Percentiles rank a stretch among this genome's conserved stretches.
Evolutionary conservation across 2,329 filamentous ascomycete genomes (phyloP).

Genomic region (Furcasterigmium furcatum): DNA sequence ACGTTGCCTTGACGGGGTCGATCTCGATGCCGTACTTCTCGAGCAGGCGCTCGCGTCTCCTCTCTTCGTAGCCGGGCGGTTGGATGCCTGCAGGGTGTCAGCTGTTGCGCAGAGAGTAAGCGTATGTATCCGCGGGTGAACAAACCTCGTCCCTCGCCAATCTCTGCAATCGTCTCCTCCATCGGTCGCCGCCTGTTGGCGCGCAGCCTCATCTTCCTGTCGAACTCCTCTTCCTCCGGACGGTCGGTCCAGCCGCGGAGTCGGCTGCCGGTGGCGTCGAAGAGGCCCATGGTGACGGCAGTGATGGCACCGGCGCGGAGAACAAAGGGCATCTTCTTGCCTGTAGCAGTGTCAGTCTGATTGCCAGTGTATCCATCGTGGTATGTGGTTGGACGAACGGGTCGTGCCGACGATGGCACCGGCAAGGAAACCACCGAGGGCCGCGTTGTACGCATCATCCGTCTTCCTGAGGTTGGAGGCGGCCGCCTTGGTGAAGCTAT

Average conservation of each 20-base stretch:
- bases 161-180: slow-evolving; percentile 74
- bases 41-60: slow-evolving; percentile 76
- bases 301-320: slow-evolving; percentile 62
- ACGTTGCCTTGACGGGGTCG: slow-evolving; percentile 56
- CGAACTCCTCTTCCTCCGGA: slow-evolving; percentile 65
- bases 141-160: slow-evolving; percentile 86
- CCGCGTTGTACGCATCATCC: slow-evolving; percentile 74
- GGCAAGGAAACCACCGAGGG: slow-evolving; percentile 72
- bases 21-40: slow-evolving; percentile 87
- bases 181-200: slow-evolving; percentile 70
- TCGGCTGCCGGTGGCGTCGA: slow-evolving; percentile 66
- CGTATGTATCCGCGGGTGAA: slow-evolving; percentile 3
- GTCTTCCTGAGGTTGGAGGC: slow-evolving; percentile 83
- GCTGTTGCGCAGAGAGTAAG: too few species aligned
- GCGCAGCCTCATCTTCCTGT: slow-evolving; percentile 70
- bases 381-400: slow-evolving; percentile 50
- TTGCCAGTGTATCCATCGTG: background rate
- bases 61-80: slow-evolving; percentile 78
- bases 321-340: slow-evolving; percentile 61
- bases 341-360: slow-evolving; percentile 17
- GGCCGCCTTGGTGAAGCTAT: slow-evolving; percentile 73
- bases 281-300: slow-evolving; percentile 56
- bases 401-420: slow-evolving; percentile 70
- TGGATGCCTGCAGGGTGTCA: slow-evolving; percentile 60
- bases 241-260: slow-evolving; percentile 42